Evolutionary conservation across 2,329 filamentous ascomycete genomes (phyloP).

Genomic region (Penicillium olsonii): DNA sequence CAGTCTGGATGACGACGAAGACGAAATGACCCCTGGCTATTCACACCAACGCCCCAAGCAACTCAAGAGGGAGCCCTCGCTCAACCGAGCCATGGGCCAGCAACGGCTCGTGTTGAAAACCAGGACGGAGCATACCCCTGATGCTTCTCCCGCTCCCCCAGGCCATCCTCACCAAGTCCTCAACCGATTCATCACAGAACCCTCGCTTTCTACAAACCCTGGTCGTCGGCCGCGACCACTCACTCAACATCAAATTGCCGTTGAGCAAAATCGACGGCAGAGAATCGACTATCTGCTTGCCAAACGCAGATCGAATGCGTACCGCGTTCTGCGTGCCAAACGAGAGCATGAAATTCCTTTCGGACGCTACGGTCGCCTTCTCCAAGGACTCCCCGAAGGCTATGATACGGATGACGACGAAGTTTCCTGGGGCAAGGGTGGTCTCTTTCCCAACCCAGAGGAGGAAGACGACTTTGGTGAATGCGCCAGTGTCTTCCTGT

Average conservation of each 20-base stretch:
- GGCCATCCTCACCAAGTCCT: slow-evolving; percentile 44
- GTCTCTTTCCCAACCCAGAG: slow-evolving; percentile 42
- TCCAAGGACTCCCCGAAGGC: slow-evolving; percentile 45
- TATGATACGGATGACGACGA: slow-evolving; percentile 52
- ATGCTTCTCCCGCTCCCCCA: slow-evolving; percentile 47
- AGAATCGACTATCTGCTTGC: slow-evolving; percentile 51
- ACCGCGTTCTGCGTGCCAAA: slow-evolving; percentile 38
- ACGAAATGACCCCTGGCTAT: slow-evolving; percentile 39
- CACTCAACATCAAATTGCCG: slow-evolving; percentile 52
- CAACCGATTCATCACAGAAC: slow-evolving; percentile 42
- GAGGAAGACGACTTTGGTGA: slow-evolving; percentile 52
- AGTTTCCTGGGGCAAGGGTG: slow-evolving; percentile 45
- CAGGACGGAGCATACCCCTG: slow-evolving; percentile 45
- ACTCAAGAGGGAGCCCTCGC: slow-evolving; percentile 39
- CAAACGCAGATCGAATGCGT: slow-evolving; percentile 43
- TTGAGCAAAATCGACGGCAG: slow-evolving; percentile 51
- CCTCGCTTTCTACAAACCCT: slow-evolving; percentile 31
- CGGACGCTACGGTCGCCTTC: slow-evolving; percentile 42
- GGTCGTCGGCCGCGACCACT: slow-evolving; percentile 49
- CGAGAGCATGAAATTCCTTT: slow-evolving; percentile 44
- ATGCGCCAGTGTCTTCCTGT: slow-evolving; percentile 47
- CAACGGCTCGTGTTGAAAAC: slow-evolving; percentile 49
- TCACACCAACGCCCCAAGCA: slow-evolving; percentile 43
- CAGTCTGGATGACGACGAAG: slow-evolving; percentile 43
- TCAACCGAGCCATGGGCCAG: slow-evolving; percentile 37